Conservation (phyloP, 2,329 filamentous ascomycete genomes). For the Colletotrichum sp. region DNA sequence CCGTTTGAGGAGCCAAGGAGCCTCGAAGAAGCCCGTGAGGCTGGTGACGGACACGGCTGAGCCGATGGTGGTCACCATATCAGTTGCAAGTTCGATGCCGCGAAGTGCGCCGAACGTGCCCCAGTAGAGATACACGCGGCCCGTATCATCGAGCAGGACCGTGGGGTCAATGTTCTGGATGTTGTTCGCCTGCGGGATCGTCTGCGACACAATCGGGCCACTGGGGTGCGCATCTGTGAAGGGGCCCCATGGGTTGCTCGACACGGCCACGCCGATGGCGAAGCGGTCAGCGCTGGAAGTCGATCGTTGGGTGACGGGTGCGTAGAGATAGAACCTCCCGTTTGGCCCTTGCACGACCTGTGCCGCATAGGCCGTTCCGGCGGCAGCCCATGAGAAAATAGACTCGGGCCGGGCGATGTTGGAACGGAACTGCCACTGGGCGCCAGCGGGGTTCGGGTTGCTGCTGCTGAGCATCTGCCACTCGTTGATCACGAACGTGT, state of each 20-base stretch:
- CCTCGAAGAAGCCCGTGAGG: conserved; percentile 41
- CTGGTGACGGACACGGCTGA: conserved; percentile 25
- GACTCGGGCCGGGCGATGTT: conserved; percentile 32
- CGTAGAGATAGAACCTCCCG: conserved; percentile 40
- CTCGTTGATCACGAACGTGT: conserved; percentile 40
- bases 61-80: conserved; percentile 39
- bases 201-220: conserved; percentile 40
- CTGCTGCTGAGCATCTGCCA: conserved; percentile 38
- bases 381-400: conserved; percentile 38
- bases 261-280: conserved; percentile 41
- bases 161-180: conserved; percentile 47
- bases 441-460: conserved; percentile 31
- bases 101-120: conserved; percentile 40
- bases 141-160: conserved; percentile 39
- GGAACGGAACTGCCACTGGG: conserved; percentile 36
- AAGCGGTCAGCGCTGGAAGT: conserved; percentile 34
- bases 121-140: conserved; percentile 40
- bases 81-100: conserved; percentile 34
- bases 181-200: conserved; percentile 32
- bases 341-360: conserved; percentile 38
- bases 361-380: conserved; percentile 38
- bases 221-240: conserved; percentile 37
- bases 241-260: conserved; percentile 36
- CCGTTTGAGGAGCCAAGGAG: conserved; percentile 40
- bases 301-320: conserved; percentile 34